Evolutionary conservation across 345 rosid species (phyloP).

Genomic region (Syzygium aromaticum): DNA sequence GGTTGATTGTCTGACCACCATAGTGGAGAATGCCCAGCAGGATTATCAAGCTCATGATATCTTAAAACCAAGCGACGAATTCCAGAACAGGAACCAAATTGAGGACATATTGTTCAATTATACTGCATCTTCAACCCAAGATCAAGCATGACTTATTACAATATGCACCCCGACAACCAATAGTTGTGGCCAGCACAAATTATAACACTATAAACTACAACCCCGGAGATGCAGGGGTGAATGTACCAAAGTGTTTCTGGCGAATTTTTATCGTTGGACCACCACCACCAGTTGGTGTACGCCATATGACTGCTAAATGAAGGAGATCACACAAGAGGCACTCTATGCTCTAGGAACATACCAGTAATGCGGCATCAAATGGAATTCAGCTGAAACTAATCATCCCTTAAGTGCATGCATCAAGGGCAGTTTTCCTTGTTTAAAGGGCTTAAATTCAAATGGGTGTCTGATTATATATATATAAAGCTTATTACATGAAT

Average conservation of each 20-base stretch:
- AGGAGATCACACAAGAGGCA: neutral
- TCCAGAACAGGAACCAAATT: neutral
- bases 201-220: neutral
- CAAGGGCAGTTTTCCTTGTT: neutral
- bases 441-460: neutral
- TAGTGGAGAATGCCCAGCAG: neutral
- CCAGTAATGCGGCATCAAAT: neutral
- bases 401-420: neutral
- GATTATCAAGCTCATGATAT: neutral
- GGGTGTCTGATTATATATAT: neutral
- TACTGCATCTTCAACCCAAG: neutral
- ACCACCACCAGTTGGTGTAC: neutral
- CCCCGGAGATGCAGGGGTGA: neutral
- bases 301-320: neutral
- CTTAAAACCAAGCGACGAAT: neutral
- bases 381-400: neutral
- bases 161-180: neutral
- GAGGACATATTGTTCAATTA: neutral
- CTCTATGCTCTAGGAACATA: neutral
- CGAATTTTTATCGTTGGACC: neutral
- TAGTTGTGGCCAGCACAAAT: neutral
- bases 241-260: neutral
- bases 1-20: neutral
- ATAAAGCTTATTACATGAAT: neutral
- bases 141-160: neutral